Evolutionary conservation across 176 grass and related monocot genomes (phyloP).

Genomic region (Guadua angustifolia): DNA sequence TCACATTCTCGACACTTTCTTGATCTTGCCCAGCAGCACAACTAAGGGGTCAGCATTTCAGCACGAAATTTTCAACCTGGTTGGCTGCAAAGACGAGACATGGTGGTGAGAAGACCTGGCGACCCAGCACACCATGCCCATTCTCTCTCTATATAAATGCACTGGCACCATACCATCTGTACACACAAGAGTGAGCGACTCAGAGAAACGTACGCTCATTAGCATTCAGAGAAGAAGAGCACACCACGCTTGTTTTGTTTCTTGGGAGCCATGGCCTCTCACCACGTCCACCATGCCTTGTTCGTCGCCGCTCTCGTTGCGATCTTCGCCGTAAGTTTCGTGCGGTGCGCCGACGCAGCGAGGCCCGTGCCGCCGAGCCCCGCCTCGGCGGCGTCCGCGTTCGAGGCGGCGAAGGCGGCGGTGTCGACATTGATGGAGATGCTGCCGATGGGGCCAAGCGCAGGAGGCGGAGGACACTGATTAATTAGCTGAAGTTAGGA

Average conservation of each 20-base stretch:
- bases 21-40: neutral
- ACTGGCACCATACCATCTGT: neutral
- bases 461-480: constrained; percentile 54
- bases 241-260: neutral
- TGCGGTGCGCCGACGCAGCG: constrained; percentile 31
- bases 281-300: no score
- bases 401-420: neutral
- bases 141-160: constrained; percentile 14
- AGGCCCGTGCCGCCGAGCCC: constrained; percentile 50
- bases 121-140: neutral
- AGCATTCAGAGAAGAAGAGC: neutral
- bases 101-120: neutral
- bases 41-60: constrained; percentile 32
- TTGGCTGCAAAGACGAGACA: constrained; percentile 5
- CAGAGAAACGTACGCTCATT: neutral
- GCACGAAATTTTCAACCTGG: constrained; percentile 29
- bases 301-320: neutral
- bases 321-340: constrained; percentile 1
- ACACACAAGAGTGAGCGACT: no score
- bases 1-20: constrained; percentile 38
- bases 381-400: constrained; percentile 31
- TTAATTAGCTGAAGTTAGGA: neutral
- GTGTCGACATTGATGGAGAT: constrained; percentile 53
- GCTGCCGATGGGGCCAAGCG: constrained; percentile 49
- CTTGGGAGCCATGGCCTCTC: constrained; percentile 15